Evolutionary conservation across 495 filamentous ascomycete species (phyloP).

Genomic region (Annulohypoxylon stygium): DNA sequence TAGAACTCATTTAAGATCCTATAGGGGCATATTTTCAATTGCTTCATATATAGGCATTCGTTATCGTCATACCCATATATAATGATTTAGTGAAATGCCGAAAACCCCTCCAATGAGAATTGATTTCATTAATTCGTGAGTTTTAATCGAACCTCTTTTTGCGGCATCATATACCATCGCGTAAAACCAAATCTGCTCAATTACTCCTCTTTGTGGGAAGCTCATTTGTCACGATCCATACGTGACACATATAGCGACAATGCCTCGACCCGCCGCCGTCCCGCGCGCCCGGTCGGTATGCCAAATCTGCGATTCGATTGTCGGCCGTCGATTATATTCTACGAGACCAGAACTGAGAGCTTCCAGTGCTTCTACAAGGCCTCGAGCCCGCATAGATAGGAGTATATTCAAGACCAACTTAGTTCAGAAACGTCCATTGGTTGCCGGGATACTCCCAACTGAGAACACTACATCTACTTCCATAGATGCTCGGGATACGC

Average conservation of each 20-base stretch:
- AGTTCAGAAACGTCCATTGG: constrained; percentile 24
- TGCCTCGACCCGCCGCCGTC: constrained; percentile 38
- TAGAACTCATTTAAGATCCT: not conserved
- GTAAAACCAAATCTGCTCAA: not conserved
- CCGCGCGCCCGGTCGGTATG: constrained; percentile 40
- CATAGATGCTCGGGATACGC: constrained; percentile 10
- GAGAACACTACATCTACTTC: constrained; percentile 16
- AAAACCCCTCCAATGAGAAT: not conserved
- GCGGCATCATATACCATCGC: not conserved
- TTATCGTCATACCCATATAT: not conserved
- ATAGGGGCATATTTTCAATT: not conserved
- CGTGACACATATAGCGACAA: constrained; percentile 4
- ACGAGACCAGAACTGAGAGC: constrained; percentile 23
- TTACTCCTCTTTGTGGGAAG: not conserved
- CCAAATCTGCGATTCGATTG: constrained; percentile 50
- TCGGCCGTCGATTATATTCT: constrained; percentile 32
- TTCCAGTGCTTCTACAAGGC: constrained; percentile 25
- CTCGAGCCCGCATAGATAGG: constrained; percentile 12
- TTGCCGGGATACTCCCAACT: constrained; percentile 29
- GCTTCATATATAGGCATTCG: not conserved
- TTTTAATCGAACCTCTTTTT: constrained; percentile 29
- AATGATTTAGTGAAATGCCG: constrained; percentile 1
- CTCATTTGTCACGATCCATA: not conserved
- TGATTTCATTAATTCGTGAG: constrained; percentile 18
- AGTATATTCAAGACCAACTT: not conserved